Evolutionary conservation across 495 filamentous ascomycete species (phyloP).

Genomic region (Cairneyella variabilis): DNA sequence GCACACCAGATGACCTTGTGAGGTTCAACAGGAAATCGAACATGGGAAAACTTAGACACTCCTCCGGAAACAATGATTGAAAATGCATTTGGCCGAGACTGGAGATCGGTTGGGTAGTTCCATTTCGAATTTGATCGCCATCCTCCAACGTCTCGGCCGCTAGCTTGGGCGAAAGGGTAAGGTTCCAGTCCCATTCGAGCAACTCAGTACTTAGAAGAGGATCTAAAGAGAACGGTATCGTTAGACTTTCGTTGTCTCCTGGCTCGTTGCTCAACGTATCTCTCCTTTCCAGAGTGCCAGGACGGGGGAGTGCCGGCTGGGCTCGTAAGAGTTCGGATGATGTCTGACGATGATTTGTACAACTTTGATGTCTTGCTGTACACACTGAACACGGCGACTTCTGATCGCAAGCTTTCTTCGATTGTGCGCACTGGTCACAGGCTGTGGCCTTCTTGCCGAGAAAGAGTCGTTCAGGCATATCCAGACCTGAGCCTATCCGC

Average conservation of each 20-base stretch:
- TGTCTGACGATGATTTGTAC: conserved; percentile 6
- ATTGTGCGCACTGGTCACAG: conserved; percentile 3
- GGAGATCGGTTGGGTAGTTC: neutral
- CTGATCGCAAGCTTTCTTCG: conserved; percentile 3
- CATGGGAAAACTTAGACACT: neutral
- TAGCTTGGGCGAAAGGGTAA: neutral
- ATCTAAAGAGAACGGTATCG: neutral
- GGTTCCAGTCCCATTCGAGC: conserved; percentile 6
- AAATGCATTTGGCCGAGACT: neutral
- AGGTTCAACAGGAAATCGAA: conserved; percentile 8
- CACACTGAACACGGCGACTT: conserved; percentile 5
- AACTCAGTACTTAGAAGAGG: neutral
- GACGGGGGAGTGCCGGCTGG: neutral
- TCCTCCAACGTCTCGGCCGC: neutral
- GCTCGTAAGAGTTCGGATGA: neutral
- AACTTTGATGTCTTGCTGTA: neutral
- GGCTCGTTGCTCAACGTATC: conserved; percentile 1
- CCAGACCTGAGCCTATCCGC: neutral
- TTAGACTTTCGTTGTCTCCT: neutral
- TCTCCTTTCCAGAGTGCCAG: too few species aligned
- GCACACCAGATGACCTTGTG: neutral
- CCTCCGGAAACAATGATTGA: neutral
- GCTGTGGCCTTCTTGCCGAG: conserved; percentile 1
- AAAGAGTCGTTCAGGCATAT: conserved; percentile 1
- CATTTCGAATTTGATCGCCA: neutral